These are phyloP conservation scores for Pistacia integerrima DNA, from an alignment of 345 rosid genomes.

Conservation along the genomic window DNA sequence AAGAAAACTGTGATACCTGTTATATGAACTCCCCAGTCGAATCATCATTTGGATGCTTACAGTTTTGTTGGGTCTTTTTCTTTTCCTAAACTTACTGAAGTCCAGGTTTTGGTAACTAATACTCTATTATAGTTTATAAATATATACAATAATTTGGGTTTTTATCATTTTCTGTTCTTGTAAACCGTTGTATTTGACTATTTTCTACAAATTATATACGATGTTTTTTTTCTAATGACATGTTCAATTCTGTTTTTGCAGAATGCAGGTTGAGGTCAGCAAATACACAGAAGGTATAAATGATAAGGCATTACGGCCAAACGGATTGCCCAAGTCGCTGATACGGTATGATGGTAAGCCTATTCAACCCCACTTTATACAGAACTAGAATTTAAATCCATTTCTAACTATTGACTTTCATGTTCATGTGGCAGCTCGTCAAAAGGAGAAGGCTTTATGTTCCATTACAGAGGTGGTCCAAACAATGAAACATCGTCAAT, in stretches of 20 bases:
- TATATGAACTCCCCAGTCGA: not conserved
- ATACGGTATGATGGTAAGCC: conserved; percentile 87
- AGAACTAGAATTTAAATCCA: not conserved
- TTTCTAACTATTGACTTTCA: not conserved
- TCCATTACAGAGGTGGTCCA: conserved; percentile 88
- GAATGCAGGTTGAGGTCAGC: conserved; percentile 99
- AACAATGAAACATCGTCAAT: conserved; percentile 62
- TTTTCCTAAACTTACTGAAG: not conserved
- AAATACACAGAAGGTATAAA: conserved; percentile 87
- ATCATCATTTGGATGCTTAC: not conserved
- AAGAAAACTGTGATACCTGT: not conserved
- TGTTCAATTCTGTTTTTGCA: conserved; percentile 31
- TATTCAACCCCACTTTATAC: not conserved
- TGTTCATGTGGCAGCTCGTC: conserved; percentile 62
- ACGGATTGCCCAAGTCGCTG: conserved; percentile 78
- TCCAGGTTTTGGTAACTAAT: not conserved
- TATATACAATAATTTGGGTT: not conserved
- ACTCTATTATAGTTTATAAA: not conserved
- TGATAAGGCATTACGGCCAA: conserved; percentile 79
- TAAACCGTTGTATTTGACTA: not conserved
- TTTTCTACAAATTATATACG: not conserved
- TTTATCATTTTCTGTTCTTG: not conserved
- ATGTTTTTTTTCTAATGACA: not conserved
- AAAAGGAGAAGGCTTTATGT: conserved; percentile 76
- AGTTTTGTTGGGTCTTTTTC: not conserved